phyloP scores from a whole-genome alignment of 2,329 filamentous ascomycete genomes.

The Ophiostoma angusticollis region DNA sequence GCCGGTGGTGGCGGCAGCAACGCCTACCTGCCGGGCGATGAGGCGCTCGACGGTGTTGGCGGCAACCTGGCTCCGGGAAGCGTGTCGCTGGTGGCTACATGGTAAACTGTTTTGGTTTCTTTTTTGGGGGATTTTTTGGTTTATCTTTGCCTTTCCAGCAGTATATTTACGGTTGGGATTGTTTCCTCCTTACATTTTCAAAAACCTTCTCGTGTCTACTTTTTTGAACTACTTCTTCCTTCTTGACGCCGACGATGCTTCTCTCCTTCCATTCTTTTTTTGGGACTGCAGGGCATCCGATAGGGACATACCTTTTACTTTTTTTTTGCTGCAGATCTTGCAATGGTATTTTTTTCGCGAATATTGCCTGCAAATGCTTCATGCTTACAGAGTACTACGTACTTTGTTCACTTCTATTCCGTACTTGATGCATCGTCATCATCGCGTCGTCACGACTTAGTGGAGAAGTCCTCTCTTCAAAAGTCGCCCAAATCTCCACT shows the following conservation, averaged over 20 bases:
- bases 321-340: slow-evolving; percentile 6
- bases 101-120: slow-evolving; percentile 5
- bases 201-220: neutral
- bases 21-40: slow-evolving; percentile 24
- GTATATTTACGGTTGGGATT: slow-evolving; percentile 1
- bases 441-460: too few relatives aligned
- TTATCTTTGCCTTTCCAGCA: neutral
- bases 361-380: too few relatives aligned
- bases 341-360: neutral
- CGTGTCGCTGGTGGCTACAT: slow-evolving; percentile 13
- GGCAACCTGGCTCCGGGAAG: slow-evolving; percentile 21
- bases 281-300: slow-evolving; percentile 1
- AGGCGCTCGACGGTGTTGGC: slow-evolving; percentile 22
- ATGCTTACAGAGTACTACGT: neutral
- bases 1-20: slow-evolving; percentile 20
- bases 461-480: too few relatives aligned
- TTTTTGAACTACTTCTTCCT: neutral
- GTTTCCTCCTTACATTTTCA: neutral
- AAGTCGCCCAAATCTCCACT: too few relatives aligned
- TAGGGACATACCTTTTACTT: slow-evolving; percentile 10
- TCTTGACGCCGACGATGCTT: slow-evolving; percentile 7
- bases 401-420: neutral
- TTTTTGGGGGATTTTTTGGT: neutral
- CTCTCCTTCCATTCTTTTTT: neutral
- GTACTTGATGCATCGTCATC: neutral